Evolutionary conservation across 768 basidiomycete genomes (phyloP).

Genomic region (Auriscalpium orientale): DNA sequence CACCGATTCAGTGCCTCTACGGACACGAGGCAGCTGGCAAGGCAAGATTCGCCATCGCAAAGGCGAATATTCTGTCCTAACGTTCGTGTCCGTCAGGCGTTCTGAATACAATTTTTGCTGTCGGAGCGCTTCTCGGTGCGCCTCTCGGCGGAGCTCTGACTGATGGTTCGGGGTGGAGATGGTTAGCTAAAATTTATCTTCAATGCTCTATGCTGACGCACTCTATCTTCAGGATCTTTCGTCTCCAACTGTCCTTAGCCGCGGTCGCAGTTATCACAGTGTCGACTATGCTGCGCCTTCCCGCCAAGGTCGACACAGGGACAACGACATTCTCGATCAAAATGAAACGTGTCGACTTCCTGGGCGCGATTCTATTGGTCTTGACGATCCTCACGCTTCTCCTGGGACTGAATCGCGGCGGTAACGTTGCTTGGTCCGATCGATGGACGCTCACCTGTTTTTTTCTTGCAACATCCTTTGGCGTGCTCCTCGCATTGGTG

Average conservation of each 20-base stretch:
- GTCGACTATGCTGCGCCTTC: neutral
- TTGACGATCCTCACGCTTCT: constrained; percentile 14
- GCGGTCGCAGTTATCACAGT: neutral
- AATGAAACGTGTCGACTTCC: constrained; percentile 3
- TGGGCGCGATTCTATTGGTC: constrained; percentile 13
- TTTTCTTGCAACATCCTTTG: neutral
- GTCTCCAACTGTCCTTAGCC: neutral
- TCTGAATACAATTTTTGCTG: neutral
- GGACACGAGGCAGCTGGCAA: neutral
- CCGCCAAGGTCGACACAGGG: neutral
- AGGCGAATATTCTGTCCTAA: neutral
- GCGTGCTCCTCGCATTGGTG: neutral
- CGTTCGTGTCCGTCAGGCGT: neutral
- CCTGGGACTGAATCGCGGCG: constrained; percentile 16
- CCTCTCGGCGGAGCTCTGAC: neutral
- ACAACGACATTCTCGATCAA: neutral
- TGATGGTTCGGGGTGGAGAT: neutral
- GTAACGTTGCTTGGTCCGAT: constrained; percentile 2
- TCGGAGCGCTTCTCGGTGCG: neutral
- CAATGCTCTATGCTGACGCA: neutral
- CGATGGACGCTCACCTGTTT: neutral
- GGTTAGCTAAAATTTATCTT: neutral
- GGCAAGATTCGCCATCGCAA: neutral
- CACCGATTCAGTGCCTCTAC: neutral
- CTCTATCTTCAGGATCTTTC: neutral